These are phyloP conservation scores for Nicotiana attenuata DNA, from an alignment of 257 asterid species.

Conservation along the genomic window DNA sequence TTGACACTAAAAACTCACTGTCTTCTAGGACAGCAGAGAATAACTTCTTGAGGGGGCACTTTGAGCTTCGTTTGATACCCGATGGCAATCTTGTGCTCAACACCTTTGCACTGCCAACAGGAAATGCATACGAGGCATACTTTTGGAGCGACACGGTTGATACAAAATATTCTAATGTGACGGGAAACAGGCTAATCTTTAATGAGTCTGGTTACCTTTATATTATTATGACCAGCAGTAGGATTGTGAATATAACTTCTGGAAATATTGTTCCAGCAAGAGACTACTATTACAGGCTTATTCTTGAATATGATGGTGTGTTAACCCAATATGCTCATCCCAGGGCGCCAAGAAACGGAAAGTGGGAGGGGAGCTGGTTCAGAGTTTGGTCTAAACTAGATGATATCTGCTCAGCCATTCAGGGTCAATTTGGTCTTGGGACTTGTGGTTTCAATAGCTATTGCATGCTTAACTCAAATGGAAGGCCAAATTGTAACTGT, in stretches of 20 bases:
- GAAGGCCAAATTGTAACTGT: slow-evolving; percentile 18
- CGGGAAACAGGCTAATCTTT: background rate
- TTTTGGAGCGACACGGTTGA: slow-evolving; percentile 14
- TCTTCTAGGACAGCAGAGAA: slow-evolving; percentile 35
- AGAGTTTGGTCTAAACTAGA: slow-evolving; percentile 9
- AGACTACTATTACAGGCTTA: slow-evolving; percentile 2
- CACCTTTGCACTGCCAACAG: slow-evolving; percentile 3
- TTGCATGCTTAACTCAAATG: slow-evolving; percentile 21
- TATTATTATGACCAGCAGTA: slow-evolving; percentile 7
- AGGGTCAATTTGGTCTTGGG: slow-evolving; percentile 13
- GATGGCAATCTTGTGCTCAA: slow-evolving; percentile 54
- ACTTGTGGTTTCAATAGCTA: slow-evolving; percentile 41
- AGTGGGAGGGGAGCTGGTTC: slow-evolving; percentile 22
- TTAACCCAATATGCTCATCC: slow-evolving; percentile 10
- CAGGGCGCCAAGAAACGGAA: background rate
- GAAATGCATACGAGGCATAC: slow-evolving; percentile 15
- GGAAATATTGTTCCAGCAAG: background rate
- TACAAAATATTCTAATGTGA: background rate
- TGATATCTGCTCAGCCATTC: slow-evolving; percentile 28
- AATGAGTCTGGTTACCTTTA: slow-evolving; percentile 4
- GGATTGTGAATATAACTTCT: slow-evolving; percentile 17
- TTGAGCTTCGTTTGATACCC: slow-evolving; percentile 28
- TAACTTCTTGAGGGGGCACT: slow-evolving; percentile 24
- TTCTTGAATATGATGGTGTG: slow-evolving; percentile 10
- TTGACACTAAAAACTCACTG: slow-evolving; percentile 15